Conservation (phyloP, 331 rosid genomes). For the Rhamnella rubrinervis region DNA sequence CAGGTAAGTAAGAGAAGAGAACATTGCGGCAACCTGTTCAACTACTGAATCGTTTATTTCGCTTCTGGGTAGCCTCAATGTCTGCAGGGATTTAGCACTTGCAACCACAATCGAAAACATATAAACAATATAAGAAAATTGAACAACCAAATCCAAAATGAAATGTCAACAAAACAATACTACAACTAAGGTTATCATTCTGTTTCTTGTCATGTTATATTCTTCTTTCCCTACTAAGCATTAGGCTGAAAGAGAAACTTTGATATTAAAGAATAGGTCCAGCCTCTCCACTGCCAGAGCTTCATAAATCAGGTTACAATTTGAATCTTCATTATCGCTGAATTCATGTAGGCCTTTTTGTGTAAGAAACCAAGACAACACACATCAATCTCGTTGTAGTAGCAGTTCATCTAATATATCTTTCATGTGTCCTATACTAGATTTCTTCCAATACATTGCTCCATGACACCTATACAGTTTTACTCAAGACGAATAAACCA, state of each 20-base stretch:
- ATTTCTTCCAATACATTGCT: neutral
- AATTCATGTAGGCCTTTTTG: neutral
- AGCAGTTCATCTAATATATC: neutral
- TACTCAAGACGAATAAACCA: neutral
- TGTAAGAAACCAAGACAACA: neutral
- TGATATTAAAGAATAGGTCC: too few species aligned
- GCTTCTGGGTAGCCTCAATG: slow-evolving; percentile 18
- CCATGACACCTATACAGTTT: neutral
- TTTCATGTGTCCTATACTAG: neutral
- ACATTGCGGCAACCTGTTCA: slow-evolving; percentile 17
- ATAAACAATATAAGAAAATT: neutral
- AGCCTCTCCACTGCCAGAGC: too few species aligned
- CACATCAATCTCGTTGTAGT: neutral
- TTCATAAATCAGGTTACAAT: too few species aligned
- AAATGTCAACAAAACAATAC: neutral
- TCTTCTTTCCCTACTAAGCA: too few species aligned
- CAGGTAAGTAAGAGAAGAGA: slow-evolving; percentile 16
- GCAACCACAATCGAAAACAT: neutral
- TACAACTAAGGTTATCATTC: neutral
- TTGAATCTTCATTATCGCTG: too few species aligned
- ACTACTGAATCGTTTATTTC: slow-evolving; percentile 14
- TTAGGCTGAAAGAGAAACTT: too few species aligned
- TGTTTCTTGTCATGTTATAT: too few species aligned
- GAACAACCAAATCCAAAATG: neutral
- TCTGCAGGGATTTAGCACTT: slow-evolving; percentile 27